Percentiles rank a stretch among this genome's conserved stretches.
phyloP scores from a whole-genome alignment of 2,329 filamentous ascomycete species.

The Aspergillus sp. region DNA sequence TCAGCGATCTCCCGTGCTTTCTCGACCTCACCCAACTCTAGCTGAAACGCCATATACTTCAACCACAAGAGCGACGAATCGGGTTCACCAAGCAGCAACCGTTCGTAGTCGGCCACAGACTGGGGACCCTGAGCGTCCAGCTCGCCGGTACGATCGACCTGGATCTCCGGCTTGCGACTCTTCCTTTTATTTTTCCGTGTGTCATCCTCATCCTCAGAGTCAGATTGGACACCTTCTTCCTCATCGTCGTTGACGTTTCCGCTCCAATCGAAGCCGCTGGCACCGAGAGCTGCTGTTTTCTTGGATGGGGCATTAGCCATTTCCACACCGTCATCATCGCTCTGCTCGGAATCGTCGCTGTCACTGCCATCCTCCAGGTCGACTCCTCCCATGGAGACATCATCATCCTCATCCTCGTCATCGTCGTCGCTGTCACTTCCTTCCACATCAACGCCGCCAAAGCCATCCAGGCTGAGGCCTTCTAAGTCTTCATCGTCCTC shows the following conservation, averaged over 20 bases:
- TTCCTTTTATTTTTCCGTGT: conserved; percentile 73
- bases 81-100: conserved; percentile 81
- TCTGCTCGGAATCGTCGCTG: conserved; percentile 38
- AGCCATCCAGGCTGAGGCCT: conserved; percentile 22
- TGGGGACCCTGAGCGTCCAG: conserved; percentile 83
- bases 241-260: conserved; percentile 55
- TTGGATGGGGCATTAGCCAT: conserved; percentile 27
- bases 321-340: conserved; percentile 39
- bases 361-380: conserved; percentile 37
- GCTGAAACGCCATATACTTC: conserved; percentile 97
- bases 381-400: conserved; percentile 34
- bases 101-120: conserved; percentile 85
- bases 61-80: conserved; percentile 94
- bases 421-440: conserved; percentile 29
- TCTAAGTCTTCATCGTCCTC: conserved; percentile 39
- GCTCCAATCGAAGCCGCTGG: conserved; percentile 81
- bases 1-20: conserved; percentile 85
- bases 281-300: conserved; percentile 53
- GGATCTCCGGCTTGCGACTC: conserved; percentile 64
- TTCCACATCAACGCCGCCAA: conserved; percentile 25
- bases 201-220: conserved; percentile 42
- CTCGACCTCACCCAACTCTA: conserved; percentile 79
- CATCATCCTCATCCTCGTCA: conserved; percentile 26
- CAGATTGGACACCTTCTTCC: conserved; percentile 35
- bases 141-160: conserved; percentile 84